phyloP scores from a whole-genome alignment of 23 red algal genomes.

The Gracilariopsis chorda region DNA sequence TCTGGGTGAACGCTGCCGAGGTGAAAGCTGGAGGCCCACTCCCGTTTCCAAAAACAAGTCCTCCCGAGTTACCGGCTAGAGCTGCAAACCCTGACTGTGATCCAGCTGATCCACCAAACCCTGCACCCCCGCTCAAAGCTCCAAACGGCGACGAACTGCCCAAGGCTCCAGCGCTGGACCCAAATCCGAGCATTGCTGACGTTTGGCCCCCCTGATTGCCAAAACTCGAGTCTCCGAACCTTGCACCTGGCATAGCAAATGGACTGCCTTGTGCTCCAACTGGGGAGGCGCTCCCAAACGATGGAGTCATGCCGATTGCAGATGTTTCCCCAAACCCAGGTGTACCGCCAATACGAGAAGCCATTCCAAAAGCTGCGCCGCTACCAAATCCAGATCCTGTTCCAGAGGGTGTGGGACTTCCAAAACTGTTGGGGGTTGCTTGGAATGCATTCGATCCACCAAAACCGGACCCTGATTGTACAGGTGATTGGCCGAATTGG shows the following conservation, averaged over 20 bases:
- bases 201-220: background rate
- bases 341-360: background rate
- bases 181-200: background rate
- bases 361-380: background rate
- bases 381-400: background rate
- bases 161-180: background rate
- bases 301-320: conserved; percentile 11
- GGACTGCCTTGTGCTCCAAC: conserved; percentile 9
- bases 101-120: conserved; percentile 10
- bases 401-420: background rate
- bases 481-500: background rate
- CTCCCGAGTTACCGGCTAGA: background rate
- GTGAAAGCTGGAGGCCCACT: conserved; percentile 46
- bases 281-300: conserved; percentile 21
- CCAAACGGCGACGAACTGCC: conserved; percentile 41
- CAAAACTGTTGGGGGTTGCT: background rate
- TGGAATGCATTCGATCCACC: background rate
- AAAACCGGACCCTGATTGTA: background rate
- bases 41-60: conserved; percentile 41
- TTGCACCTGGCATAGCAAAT: background rate
- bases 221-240: conserved; percentile 16
- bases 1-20: conserved; percentile 46
- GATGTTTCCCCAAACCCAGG: conserved; percentile 26
- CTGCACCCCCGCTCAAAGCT: conserved; percentile 18
- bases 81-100: conserved; percentile 44